Base-by-base conservation (phyloP, 2,329 filamentous ascomycete genomes). In the Beauveria bassiana region DNA sequence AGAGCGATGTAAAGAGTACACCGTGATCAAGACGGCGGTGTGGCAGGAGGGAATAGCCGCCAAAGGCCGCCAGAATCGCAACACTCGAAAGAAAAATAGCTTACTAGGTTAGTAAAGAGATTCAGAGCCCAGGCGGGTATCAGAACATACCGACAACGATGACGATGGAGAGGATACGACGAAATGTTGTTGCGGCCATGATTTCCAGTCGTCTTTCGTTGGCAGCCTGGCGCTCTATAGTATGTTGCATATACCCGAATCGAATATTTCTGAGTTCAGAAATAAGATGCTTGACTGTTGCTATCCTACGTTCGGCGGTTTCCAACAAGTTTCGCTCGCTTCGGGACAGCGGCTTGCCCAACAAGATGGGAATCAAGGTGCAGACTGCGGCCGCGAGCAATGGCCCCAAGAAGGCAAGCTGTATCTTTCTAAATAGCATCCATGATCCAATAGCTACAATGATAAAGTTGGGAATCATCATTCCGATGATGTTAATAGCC, bases 11-110 rank as follows among this genome's bases (percentile, higher is more conserved):
- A 14, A 58, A 58, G 43, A 58, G 43, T 7, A 58, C 45, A 26
- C 16, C 12, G 22, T 58, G 50, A 43, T 58, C 55, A 12, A 58
- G 55, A 26, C 28, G 31, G 26, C n/a, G 43, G 12, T 26, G 43
- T 20, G 55, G 55, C 18, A 58, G 55, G 3, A 58, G 45, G 24
- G 55, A 34, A 28, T 22, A 58, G 12, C 55, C 55, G 31, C 55
- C 55, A 40, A 58, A 58, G n/a, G 55, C 55, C 12, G 55, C 43
- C 12, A 58, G 45, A 14, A 26, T 58, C 26, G 55, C 55, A 40
- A 20, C 16, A 26, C 55, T 58, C 5, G 45, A 49, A 22, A 49
- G 43, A 38, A 58, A 40, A 3, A 42, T 26, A 40, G 55, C 55
- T 58, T 24, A 8, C 16, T 10, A 49, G 24, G 9, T 49, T n/a